These are phyloP conservation scores for Metschnikowia gelsemii DNA, from an alignment of 805 yeast genomes.

Conservation along the genomic window DNA sequence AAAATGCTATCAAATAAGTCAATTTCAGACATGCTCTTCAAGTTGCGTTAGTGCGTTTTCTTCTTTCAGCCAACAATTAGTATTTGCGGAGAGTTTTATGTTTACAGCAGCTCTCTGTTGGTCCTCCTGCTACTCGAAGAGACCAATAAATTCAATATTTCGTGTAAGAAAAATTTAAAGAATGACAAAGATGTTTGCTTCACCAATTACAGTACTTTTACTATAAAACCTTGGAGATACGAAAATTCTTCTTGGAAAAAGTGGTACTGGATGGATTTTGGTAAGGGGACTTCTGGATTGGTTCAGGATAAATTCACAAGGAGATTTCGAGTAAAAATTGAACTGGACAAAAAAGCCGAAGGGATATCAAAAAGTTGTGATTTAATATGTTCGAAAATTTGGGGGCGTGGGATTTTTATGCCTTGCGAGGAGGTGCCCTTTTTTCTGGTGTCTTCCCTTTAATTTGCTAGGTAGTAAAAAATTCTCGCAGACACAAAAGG, in stretches of 20 bases:
- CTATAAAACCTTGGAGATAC: conserved; percentile 16
- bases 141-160: conserved; percentile 6
- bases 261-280: conserved; percentile 4
- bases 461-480: conserved; percentile 6
- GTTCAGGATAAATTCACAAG: not conserved
- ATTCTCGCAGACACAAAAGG: not conserved
- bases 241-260: conserved; percentile 3
- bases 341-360: too few species aligned
- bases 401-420: conserved; percentile 1
- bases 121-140: conserved; percentile 12
- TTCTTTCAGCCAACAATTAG: not conserved
- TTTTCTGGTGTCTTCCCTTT: not conserved
- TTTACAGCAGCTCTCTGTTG: conserved; percentile 12
- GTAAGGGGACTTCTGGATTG: not conserved
- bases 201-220: conserved; percentile 20
- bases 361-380: too few species aligned
- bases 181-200: conserved; percentile 8
- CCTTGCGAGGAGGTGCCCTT: not conserved
- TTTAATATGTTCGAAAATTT: not conserved
- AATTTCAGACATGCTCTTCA: conserved; percentile 45
- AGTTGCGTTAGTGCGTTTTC: not conserved
- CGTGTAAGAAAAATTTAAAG: conserved; percentile 2
- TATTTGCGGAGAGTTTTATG: not conserved
- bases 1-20: conserved; percentile 49
- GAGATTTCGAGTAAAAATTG: too few species aligned